Base-by-base conservation (phyloP, 225 moss, liverwort and hornwort genomes). In the Anthoceros angustus region DNA sequence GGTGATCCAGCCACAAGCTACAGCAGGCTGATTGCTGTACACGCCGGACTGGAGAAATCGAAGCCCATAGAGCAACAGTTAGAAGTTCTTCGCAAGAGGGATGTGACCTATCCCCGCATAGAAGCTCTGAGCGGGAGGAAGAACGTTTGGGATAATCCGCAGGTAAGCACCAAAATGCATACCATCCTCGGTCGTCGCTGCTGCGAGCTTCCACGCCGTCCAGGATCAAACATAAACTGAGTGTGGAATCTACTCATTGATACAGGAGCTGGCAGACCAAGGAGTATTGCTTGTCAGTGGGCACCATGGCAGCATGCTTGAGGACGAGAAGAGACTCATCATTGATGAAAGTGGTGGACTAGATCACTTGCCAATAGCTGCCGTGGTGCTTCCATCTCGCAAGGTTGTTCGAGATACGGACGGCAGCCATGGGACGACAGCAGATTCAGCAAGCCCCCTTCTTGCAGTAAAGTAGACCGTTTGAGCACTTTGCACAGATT, bases 261-360 rank as follows among this genome's bases (percentile, higher is more conserved):
- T 46, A 67, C 77, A 88, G 92, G 82, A 98, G 66, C 74, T 98
- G 74, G 87, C 69, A 64, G 76, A 80, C 11, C 72, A 88, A 73
- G 78, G 83, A 62, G 81, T 86, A 9, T 64, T 98, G 72, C 32
- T 98, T 61, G 83, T 92, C 10, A 91, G 92, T 68, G 98, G 98
- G 2, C 98, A 92, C 68, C 98, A 98, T 25, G 98, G 75, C 20
- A 68, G 66, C 69, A 71, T 98, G 66, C 80, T 87, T 67, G 41
- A 86, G 7, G 86, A 81, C 66, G 80, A 77, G 64, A 70, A 85
- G 41, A 83, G 98, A 62, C 87, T 98, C 68, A 92, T 98, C 50
- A 87, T 98, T 55, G 98, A 98, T 24, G 91, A 98, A 79, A 74
- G 98, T 62, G 89, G 87, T 70, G 98, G 98, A 48, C 75, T 81